These are phyloP conservation scores for Limtongozyma cylindracea DNA, from an alignment of 805 yeast species.

Conservation along the genomic window DNA sequence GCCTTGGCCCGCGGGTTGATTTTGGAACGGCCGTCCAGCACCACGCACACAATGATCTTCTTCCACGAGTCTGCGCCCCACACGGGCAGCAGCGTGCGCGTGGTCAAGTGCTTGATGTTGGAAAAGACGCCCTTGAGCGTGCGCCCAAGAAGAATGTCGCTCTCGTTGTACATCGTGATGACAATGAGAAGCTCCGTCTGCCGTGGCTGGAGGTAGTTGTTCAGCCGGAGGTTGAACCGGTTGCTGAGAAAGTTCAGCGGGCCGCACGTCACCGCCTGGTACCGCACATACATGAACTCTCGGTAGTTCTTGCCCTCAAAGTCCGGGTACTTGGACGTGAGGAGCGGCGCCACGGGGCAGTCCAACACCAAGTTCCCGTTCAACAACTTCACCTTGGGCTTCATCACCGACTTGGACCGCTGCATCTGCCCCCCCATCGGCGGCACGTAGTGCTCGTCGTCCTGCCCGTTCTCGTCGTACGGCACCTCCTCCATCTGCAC, in stretches of 20 bases:
- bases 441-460: slow-evolving; percentile 5
- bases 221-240: slow-evolving; percentile 65
- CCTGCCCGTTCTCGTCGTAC: slow-evolving; percentile 6
- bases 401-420: slow-evolving; percentile 8
- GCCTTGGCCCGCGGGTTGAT: slow-evolving; percentile 39
- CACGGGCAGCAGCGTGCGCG: slow-evolving; percentile 16
- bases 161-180: slow-evolving; percentile 78
- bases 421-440: slow-evolving; percentile 9
- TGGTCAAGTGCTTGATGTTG: slow-evolving; percentile 30
- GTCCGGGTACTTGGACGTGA: slow-evolving; percentile 16
- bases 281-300: slow-evolving; percentile 36
- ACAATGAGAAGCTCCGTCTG: slow-evolving; percentile 70
- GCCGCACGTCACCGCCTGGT: slow-evolving; percentile 46
- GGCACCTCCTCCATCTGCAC: slow-evolving; percentile 5
- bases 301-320: slow-evolving; percentile 16
- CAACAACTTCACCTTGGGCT: slow-evolving; percentile 8
- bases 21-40: slow-evolving; percentile 41
- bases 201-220: slow-evolving; percentile 53
- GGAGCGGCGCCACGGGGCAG: slow-evolving; percentile 62
- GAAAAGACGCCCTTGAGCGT: slow-evolving; percentile 70
- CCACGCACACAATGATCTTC: slow-evolving; percentile 34
- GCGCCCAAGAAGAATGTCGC: slow-evolving; percentile 56
- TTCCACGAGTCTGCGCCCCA: slow-evolving; percentile 29
- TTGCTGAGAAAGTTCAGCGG: slow-evolving; percentile 40
- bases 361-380: slow-evolving; percentile 66